Conservation (phyloP, 2,329 filamentous ascomycete genomes). For the Bisporella sp. region DNA sequence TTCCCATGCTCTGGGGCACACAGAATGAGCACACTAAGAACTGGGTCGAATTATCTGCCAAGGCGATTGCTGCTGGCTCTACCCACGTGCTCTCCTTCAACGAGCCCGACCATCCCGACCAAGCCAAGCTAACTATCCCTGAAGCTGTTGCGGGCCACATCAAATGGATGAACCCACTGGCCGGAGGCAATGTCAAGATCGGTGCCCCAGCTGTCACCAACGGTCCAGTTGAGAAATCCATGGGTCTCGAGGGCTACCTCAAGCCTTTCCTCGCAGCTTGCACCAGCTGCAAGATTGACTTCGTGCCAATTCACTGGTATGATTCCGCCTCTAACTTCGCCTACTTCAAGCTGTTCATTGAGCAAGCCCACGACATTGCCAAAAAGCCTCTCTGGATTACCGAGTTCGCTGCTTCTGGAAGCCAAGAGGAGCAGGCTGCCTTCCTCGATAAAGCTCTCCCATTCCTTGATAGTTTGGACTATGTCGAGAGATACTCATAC, state of each 20-base stretch:
- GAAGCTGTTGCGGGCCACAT: slow-evolving; percentile 33
- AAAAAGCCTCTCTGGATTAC: slow-evolving; percentile 34
- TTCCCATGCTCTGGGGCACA: slow-evolving; percentile 62
- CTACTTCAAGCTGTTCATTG: slow-evolving; percentile 35
- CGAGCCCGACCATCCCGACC: slow-evolving; percentile 57
- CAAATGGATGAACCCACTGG: slow-evolving; percentile 38
- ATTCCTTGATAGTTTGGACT: slow-evolving; percentile 32
- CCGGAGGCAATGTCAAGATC: slow-evolving; percentile 34
- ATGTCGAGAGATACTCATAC: slow-evolving; percentile 6
- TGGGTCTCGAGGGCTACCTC: slow-evolving; percentile 38
- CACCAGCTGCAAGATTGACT: slow-evolving; percentile 36
- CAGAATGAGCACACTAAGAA: slow-evolving; percentile 33
- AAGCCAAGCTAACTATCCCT: slow-evolving; percentile 41
- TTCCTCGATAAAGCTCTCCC: slow-evolving; percentile 35
- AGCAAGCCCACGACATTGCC: slow-evolving; percentile 27
- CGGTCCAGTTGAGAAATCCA: slow-evolving; percentile 25
- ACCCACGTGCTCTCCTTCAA: slow-evolving; percentile 61
- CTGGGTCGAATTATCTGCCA: slow-evolving; percentile 45
- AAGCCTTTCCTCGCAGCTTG: slow-evolving; percentile 35
- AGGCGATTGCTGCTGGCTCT: slow-evolving; percentile 46
- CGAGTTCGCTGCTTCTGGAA: slow-evolving; percentile 31
- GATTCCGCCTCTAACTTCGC: slow-evolving; percentile 29
- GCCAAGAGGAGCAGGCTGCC: slow-evolving; percentile 23
- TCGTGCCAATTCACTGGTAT: slow-evolving; percentile 41
- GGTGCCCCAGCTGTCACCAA: slow-evolving; percentile 43